These are phyloP conservation scores for Pleurotus tuoliensis DNA, from an alignment of 768 basidiomycete genomes.

Conservation along the genomic window DNA sequence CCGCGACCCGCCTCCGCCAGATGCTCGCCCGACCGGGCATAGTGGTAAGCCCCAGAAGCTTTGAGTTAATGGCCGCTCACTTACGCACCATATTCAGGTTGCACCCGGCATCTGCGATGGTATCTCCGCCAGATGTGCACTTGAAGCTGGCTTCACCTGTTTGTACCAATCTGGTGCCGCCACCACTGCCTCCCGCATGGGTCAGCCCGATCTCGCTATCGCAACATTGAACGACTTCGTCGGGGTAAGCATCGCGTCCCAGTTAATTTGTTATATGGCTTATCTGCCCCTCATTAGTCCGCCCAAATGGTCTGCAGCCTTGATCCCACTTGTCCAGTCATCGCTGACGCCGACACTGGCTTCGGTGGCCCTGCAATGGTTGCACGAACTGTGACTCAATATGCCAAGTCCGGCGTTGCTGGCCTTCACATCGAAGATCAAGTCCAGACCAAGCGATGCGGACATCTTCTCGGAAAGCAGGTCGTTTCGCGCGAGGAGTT, in stretches of 20 bases:
- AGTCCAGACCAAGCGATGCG: conserved; percentile 79
- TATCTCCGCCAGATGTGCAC: conserved; percentile 74
- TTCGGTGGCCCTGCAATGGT: conserved; percentile 77
- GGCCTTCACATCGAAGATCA: conserved; percentile 80
- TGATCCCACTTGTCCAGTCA: conserved; percentile 62
- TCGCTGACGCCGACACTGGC: conserved; percentile 79
- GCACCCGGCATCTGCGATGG: conserved; percentile 81
- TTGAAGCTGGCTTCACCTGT: conserved; percentile 77
- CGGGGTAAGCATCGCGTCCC: conserved; percentile 29
- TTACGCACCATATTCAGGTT: conserved; percentile 33
- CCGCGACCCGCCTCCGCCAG: conserved; percentile 69
- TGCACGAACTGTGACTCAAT: conserved; percentile 71
- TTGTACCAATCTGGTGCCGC: conserved; percentile 81
- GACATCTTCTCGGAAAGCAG: conserved; percentile 78
- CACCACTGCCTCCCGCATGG: conserved; percentile 75
- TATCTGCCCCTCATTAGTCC: conserved; percentile 29
- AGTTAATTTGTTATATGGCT: not conserved
- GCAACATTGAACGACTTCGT: conserved; percentile 78
- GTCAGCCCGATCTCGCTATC: conserved; percentile 76
- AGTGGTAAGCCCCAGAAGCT: conserved; percentile 46
- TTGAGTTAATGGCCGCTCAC: not conserved
- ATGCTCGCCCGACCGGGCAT: conserved; percentile 71
- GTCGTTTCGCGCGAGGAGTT: conserved; percentile 79
- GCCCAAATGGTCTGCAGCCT: conserved; percentile 70
- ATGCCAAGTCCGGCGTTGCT: conserved; percentile 65